Evolutionary conservation across 2,329 filamentous ascomycete species (phyloP), one percentile per base, ranked within the genome.

Genomic region (Dothideomycetidae sp.): DNA sequence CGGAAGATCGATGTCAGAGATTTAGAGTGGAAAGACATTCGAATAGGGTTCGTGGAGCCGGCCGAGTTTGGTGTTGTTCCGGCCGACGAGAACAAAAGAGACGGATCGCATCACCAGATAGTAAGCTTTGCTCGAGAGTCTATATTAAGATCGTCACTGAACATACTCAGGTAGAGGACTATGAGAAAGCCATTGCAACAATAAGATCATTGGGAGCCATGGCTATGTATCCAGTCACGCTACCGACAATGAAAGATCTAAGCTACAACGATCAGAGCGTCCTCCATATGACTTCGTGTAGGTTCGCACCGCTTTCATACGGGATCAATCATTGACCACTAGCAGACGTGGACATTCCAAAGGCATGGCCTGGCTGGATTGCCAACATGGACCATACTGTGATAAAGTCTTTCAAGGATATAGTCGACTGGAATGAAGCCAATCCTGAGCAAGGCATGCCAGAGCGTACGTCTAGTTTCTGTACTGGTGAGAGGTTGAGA

Each of bases 321-420:
- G n/a, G n/a, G n/a, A n/a, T n/a, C n/a, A n/a, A n/a, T n/a, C n/a
- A n/a, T n/a, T 26, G 21, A 26, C 21, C n/a, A 7, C 21, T 26
- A 7, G 21, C 21, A 26, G 21, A 26, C n/a, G 7, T 26, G 7
- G 21, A 26, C n/a, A 26, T n/a, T 7, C 7, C n/a, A n/a, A 26
- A 26, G n/a, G 21, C 7, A 26, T 26, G 21, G 21, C 21, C 21
- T n/a, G n/a, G n/a, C 7, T 26, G 21, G 21, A 26, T 26, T 26
- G 21, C 21, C n/a, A 26, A 26, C 7, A 26, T 26, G 21, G n/a
- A 26, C 21, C 36, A 39, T n/a, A 49, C 46, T 2, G 7, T 33
- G 4, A 44, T 48, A 13, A 47, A 45, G 28, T 41, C 42, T 1
- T 29, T 49, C 10, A 47, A 48, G 29, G 46, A 50, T 33, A 31